These are phyloP conservation scores for Ceratocystis lukuohia DNA, from an alignment of 2,329 filamentous ascomycete genomes.

Conservation along the genomic window DNA sequence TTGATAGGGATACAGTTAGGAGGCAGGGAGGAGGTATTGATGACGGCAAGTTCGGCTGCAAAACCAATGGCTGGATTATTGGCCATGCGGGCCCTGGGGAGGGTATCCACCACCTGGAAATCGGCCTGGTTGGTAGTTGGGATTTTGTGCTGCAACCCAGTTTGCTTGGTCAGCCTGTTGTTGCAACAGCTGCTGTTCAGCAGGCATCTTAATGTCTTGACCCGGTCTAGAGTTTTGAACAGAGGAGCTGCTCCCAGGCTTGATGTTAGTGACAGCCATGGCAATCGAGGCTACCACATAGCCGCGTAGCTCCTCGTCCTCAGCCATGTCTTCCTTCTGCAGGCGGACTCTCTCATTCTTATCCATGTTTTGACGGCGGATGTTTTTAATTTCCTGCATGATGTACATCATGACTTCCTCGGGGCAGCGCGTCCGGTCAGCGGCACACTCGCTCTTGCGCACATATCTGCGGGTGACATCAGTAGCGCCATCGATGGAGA, in stretches of 20 bases:
- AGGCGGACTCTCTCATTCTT: constrained; percentile 75
- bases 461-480: constrained; percentile 55
- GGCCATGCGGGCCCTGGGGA: background rate
- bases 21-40: background rate
- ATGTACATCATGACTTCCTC: constrained; percentile 88
- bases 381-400: constrained; percentile 76
- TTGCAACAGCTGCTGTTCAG: constrained; percentile 38
- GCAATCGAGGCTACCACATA: constrained; percentile 63
- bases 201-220: constrained; percentile 48
- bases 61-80: background rate
- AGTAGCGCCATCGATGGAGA: constrained; percentile 72
- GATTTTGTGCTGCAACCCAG: constrained; percentile 14
- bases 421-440: constrained; percentile 64
- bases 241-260: constrained; percentile 32
- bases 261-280: constrained; percentile 55
- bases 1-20: background rate
- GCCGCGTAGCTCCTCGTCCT: constrained; percentile 60
- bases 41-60: background rate
- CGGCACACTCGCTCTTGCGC: constrained; percentile 57
- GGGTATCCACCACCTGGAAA: constrained; percentile 4
- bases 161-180: constrained; percentile 13
- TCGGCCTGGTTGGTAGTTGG: constrained; percentile 10
- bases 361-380: constrained; percentile 68
- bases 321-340: constrained; percentile 64
- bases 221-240: constrained; percentile 24